Conservation (phyloP, 768 basidiomycete species). For the Macrolepiota fuliginosa region DNA sequence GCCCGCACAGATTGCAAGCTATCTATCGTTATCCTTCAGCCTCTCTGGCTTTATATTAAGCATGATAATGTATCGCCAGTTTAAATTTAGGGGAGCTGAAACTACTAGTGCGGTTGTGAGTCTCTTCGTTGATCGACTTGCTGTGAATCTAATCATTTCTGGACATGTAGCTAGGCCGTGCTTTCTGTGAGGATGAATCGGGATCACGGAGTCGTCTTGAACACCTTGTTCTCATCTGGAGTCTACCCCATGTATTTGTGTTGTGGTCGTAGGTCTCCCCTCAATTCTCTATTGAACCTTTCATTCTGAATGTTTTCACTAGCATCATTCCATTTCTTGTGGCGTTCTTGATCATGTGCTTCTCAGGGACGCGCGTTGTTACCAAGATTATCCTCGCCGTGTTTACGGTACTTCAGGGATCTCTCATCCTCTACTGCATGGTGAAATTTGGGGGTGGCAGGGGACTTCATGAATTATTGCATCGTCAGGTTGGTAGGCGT, state of each 20-base stretch:
- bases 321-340: constrained; percentile 2
- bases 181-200: not conserved
- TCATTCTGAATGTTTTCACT: no score
- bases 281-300: no score
- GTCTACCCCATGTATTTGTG: constrained; percentile 5
- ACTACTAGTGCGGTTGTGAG: not conserved
- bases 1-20: constrained; percentile 4
- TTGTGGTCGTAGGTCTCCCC: constrained; percentile 6
- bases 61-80: constrained; percentile 1
- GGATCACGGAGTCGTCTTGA: not conserved
- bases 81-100: not conserved
- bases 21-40: not conserved
- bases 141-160: no score
- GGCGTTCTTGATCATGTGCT: constrained; percentile 8
- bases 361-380: not conserved
- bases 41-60: constrained; percentile 2
- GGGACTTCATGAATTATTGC: no score
- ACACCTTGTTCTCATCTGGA: constrained; percentile 8
- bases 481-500: no score
- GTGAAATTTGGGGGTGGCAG: not conserved
- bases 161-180: not conserved
- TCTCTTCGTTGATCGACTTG: not conserved
- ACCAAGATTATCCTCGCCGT: not conserved
- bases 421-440: not conserved
- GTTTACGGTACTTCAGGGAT: not conserved